Evolutionary conservation across 495 filamentous ascomycete species (phyloP).

Genomic region (Neurospora sp.): DNA sequence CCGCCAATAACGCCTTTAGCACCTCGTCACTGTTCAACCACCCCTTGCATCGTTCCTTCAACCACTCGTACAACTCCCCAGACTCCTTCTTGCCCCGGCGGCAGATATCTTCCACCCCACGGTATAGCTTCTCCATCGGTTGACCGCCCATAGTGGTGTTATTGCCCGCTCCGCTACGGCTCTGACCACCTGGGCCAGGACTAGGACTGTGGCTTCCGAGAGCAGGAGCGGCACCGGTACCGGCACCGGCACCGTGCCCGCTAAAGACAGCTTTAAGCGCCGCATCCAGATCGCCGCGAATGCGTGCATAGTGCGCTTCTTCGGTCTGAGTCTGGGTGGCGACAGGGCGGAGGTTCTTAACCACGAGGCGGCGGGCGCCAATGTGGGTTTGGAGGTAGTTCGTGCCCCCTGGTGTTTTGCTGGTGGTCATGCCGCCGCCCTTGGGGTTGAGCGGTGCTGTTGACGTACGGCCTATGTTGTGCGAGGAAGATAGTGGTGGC

Average conservation of each 20-base stretch:
- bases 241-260: not conserved
- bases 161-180: not conserved
- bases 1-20: slow-evolving; percentile 37
- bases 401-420: not conserved
- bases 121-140: slow-evolving; percentile 80
- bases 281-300: slow-evolving; percentile 58
- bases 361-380: slow-evolving; percentile 70
- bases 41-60: slow-evolving; percentile 52
- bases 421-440: not conserved
- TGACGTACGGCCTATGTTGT: not conserved
- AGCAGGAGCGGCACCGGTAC: not conserved
- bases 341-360: slow-evolving; percentile 71
- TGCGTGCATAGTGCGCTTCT: slow-evolving; percentile 58
- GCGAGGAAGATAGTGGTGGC: not conserved
- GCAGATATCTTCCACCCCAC: slow-evolving; percentile 83
- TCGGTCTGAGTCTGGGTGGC: slow-evolving; percentile 33
- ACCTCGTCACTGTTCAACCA: slow-evolving; percentile 48
- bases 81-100: slow-evolving; percentile 52
- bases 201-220: not conserved
- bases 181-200: not conserved
- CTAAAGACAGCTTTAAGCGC: slow-evolving; percentile 65
- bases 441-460: not conserved
- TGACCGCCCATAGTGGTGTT: slow-evolving; percentile 12
- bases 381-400: slow-evolving; percentile 42
- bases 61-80: slow-evolving; percentile 47